Evolutionary conservation across 768 basidiomycete species (phyloP).

Genomic region (Royoungia palumana): DNA sequence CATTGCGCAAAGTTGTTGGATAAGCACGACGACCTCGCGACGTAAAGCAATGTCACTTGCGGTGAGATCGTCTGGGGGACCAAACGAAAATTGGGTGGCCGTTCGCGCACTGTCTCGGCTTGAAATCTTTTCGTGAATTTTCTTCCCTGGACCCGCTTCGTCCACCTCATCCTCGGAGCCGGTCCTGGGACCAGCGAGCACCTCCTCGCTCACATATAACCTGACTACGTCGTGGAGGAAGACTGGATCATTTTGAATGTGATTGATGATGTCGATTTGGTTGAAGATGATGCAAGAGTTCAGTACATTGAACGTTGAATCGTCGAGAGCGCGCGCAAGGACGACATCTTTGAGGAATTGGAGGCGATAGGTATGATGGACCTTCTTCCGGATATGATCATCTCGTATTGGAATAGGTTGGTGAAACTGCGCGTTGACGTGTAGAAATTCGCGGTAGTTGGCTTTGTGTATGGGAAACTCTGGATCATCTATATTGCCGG

Average conservation of each 20-base stretch:
- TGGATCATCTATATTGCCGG: slow-evolving; percentile 71
- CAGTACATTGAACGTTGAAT: slow-evolving; percentile 94
- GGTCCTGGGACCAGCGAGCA: slow-evolving; percentile 42
- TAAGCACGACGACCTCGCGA: slow-evolving; percentile 77
- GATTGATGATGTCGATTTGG: slow-evolving; percentile 94
- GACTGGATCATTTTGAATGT: slow-evolving; percentile 73
- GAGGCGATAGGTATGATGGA: slow-evolving; percentile 95
- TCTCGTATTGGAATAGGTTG: slow-evolving; percentile 87
- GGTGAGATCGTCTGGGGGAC: slow-evolving; percentile 53
- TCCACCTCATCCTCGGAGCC: slow-evolving; percentile 29
- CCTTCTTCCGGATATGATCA: slow-evolving; percentile 71
- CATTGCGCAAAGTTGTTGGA: slow-evolving; percentile 93
- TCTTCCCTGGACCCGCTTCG: slow-evolving; percentile 27
- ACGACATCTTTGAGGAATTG: slow-evolving; percentile 99
- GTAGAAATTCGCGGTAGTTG: slow-evolving; percentile 92
- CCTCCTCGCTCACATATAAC: slow-evolving; percentile 71
- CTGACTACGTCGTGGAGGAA: slow-evolving; percentile 79
- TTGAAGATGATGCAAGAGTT: slow-evolving; percentile 98
- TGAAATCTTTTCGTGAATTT: slow-evolving; percentile 39
- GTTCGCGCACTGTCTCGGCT: slow-evolving; percentile 28
- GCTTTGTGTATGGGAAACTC: slow-evolving; percentile 97
- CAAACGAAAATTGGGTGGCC: slow-evolving; percentile 45
- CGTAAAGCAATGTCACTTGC: slow-evolving; percentile 55
- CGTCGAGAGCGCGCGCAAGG: slow-evolving; percentile 90
- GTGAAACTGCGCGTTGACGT: slow-evolving; percentile 78